Base-by-base conservation (phyloP, 306 rosid genomes). In the Luffa aegyptiaca region DNA sequence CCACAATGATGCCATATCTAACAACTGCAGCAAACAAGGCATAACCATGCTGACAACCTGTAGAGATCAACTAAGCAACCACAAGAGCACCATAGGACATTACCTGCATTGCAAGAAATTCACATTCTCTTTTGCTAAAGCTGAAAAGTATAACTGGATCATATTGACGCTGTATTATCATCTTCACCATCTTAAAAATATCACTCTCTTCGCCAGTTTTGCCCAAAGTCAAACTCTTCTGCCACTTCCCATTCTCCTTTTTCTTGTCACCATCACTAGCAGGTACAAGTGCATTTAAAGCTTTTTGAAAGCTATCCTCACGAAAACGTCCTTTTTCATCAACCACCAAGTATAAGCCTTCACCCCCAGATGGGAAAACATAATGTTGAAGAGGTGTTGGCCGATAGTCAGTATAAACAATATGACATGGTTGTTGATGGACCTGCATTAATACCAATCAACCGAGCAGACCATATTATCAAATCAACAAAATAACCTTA, bases 341-440 rank as follows among this genome's bases (percentile, higher is more conserved):
- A 42, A 95, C 99, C 75, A 88, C 97, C 87, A 95, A 81, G 82
- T 87, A 95, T 21, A 95, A 84, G 73, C 98, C 98, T 48, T 91
- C 89, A 56, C 96, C 89, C 31, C 97, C 97, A 5, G 96, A 84
- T 49, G 98, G 98, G 55, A 95, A 95, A 81, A 95, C 81, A 81
- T 95, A 95, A 84, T 92, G 97, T 84, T 95, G 98, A 74, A 95
- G 97, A 37, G 98, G 98, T 58, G 97, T 95, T 46, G 98, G 98
- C 76, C 98, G 88, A 86, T 89, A 95, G 86, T 92, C 98, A 1
- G 98, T 95, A 80, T 95, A 92, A 76, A 95, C 93, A 74, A 95
- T 89, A 80, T 95, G 98, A 84, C 98, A 95, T 13, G 98, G 98
- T 70, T 95, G 97, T 64, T 78, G 92, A 85, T 95, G 98, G 79